Base-by-base conservation (phyloP, 805 yeast species). In the Saccharomycopsis selenospora region DNA sequence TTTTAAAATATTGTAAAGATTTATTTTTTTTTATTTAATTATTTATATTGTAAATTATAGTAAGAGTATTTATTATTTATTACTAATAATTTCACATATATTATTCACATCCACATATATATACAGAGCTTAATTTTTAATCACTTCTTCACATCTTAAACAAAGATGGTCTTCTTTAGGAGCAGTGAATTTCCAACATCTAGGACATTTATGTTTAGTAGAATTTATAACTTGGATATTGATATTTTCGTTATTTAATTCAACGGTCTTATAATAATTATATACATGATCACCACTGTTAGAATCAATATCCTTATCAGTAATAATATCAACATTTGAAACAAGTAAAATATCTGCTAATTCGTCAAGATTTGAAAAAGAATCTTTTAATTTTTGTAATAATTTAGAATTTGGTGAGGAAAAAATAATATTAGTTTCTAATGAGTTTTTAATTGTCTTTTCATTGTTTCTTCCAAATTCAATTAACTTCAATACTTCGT, bases 171-270 rank as follows among this genome's bases (percentile, higher is more conserved):
- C 77, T 29, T 72, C 79, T 0, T 53, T 56, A 0, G 59, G 63
- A 0, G 95, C 69, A 5, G 76, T 76, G 60, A 66, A 80, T 59
- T 86, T 86, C 99, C 99, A 93, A 66, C 99, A 93, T 61, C 99
- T 75, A 4, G 96, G 95, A 62, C 99, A 93, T 59, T 89, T 89
- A 46, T 66, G 66, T 1, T 68, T 59, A 0, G 61, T 49, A 0
- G 88, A 73, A 3, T 71, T 69, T 5, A 70, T 64, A 2, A 83
- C 72, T 2, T 23, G 14, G 13, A 52, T 25, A 61, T 53, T 3
- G 77, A 57, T 1, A 3, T 45, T 59, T 6, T 56, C 57, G 2
- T 62, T 68, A 5, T 57, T 63, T 2, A 71, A 54, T 2, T 54
- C 53, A 2, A 69, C 53, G n/a, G 55, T 48, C 56, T 44, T 63